Conservation (phyloP, 2,329 filamentous ascomycete genomes). For the Colletotrichum agaves region DNA sequence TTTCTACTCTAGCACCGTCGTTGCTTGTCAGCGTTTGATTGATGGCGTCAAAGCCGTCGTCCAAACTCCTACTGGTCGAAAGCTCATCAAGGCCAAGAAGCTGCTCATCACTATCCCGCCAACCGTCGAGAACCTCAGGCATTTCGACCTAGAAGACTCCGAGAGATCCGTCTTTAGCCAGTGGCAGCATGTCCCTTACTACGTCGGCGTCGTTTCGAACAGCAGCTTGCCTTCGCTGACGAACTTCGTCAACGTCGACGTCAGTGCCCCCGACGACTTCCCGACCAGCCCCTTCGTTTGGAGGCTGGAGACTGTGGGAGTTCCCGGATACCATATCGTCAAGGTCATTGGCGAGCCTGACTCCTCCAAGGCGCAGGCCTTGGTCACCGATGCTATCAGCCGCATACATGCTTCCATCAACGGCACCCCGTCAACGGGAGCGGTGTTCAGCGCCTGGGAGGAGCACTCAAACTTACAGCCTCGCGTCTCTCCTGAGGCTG, state of each 20-base stretch:
- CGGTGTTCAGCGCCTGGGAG: constrained; percentile 20
- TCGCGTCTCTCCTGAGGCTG: constrained; percentile 32
- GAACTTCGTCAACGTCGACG: constrained; percentile 38
- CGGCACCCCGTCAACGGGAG: constrained; percentile 20
- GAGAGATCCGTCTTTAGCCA: constrained; percentile 42
- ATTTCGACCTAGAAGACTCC: constrained; percentile 42
- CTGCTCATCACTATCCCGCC: constrained; percentile 45
- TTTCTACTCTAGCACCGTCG: constrained; percentile 43
- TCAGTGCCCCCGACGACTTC: constrained; percentile 24
- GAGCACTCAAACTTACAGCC: constrained; percentile 32
- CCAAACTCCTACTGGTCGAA: constrained; percentile 40
- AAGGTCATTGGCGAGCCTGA: constrained; percentile 38
- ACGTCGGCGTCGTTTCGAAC: constrained; percentile 28
- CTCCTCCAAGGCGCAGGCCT: constrained; percentile 19
- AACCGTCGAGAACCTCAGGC: constrained; percentile 39
- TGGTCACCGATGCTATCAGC: constrained; percentile 22
- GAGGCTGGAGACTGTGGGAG: constrained; percentile 37
- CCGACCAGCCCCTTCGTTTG: constrained; percentile 37
- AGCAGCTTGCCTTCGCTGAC: constrained; percentile 23
- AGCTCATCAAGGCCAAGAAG: constrained; percentile 47
- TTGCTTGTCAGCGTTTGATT: constrained; percentile 38
- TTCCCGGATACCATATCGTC: constrained; percentile 38
- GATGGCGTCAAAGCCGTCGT: constrained; percentile 41
- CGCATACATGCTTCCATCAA: constrained; percentile 7
- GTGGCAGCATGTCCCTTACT: constrained; percentile 31